Base-by-base conservation (phyloP, 1,284 basidiomycete genomes). In the Mycosarcoma maydis region DNA sequence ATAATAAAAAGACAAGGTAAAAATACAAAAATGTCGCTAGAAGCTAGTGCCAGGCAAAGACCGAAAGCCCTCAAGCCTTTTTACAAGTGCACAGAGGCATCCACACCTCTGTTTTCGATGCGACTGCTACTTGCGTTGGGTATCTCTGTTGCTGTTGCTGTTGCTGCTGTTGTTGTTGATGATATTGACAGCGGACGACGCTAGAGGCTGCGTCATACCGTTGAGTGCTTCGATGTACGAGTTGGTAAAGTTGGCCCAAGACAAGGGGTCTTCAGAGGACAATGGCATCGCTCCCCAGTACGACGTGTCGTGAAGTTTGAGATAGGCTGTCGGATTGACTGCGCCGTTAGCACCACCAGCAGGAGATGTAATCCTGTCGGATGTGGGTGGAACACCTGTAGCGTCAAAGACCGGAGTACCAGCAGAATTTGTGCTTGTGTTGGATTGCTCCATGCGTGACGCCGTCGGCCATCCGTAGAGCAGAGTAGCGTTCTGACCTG, bases 221-320 rank as follows among this genome's bases (percentile, higher is more conserved):
- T 67, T 71, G 23, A 72, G 52, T 17, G 69, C 69, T 23, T 72
- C 69, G 8, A 72, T 50, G 56, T 72, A 72, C 1, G 69, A 66
- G 30, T 30, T 53, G 13, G 64, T 66, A 39, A 72, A 72, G 56
- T 68, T 72, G 43, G 64, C 66, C 69, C 69, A 72, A 1, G 55
- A 59, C 4, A 72, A 52, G 17, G 64, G 46, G 19, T 72, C 64
- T 46, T 72, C 64, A 1, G 69, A 68, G 13, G 56, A 49, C 6
- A 72, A 19, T 13, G 69, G 69, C 69, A 72, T 72, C 3, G 64
- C 64, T 29, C 66, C 69, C 69, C 69, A 72, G 24, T 67, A 72
- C 47, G 64, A 62, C 16, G 69, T 58, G 32, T 72, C 69, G 55
- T 72, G 69, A 20, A 72, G 43, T 40, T 60, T 55, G 38, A 72